These are phyloP conservation scores for Oxyria digyna DNA, from an alignment of 148 eudicot species.

Conservation along the genomic window DNA sequence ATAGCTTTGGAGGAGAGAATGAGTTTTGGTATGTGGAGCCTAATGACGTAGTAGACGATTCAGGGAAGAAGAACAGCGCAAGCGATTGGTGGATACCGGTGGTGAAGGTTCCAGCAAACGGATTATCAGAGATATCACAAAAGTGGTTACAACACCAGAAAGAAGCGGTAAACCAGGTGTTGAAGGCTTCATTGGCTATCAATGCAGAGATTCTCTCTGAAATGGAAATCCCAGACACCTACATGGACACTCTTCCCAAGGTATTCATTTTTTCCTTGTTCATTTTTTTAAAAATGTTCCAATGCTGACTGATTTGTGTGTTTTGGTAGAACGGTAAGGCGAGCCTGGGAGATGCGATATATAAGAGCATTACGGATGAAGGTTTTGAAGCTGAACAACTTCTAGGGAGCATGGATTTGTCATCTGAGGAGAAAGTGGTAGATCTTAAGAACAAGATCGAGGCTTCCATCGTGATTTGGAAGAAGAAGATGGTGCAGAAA, in stretches of 20 bases:
- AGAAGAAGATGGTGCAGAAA: slow-evolving; percentile 11
- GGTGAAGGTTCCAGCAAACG: slow-evolving; percentile 35
- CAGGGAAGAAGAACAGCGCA: slow-evolving; percentile 21
- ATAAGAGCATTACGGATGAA: slow-evolving; percentile 12
- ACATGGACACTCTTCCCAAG: slow-evolving; percentile 47
- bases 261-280: slow-evolving; percentile 6
- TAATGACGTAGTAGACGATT: slow-evolving; percentile 27
- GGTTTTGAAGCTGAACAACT: slow-evolving; percentile 6
- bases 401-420: slow-evolving; percentile 8
- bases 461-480: slow-evolving; percentile 10
- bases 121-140: slow-evolving; percentile 33
- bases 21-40: slow-evolving; percentile 39
- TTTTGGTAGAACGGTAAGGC: slow-evolving; percentile 10
- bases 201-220: slow-evolving; percentile 44
- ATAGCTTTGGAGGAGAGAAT: slow-evolving; percentile 31
- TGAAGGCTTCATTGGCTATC: slow-evolving; percentile 50
- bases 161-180: slow-evolving; percentile 46
- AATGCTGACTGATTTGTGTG: not conserved
- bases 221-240: slow-evolving; percentile 49
- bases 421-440: slow-evolving; percentile 5
- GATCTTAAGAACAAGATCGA: slow-evolving; percentile 11
- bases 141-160: slow-evolving; percentile 38
- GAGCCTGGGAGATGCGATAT: slow-evolving; percentile 4
- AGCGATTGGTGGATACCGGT: slow-evolving; percentile 57
- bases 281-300: not conserved